phyloP scores from a whole-genome alignment of 2,329 filamentous ascomycete species.

The Trichoderma semiorbis region DNA sequence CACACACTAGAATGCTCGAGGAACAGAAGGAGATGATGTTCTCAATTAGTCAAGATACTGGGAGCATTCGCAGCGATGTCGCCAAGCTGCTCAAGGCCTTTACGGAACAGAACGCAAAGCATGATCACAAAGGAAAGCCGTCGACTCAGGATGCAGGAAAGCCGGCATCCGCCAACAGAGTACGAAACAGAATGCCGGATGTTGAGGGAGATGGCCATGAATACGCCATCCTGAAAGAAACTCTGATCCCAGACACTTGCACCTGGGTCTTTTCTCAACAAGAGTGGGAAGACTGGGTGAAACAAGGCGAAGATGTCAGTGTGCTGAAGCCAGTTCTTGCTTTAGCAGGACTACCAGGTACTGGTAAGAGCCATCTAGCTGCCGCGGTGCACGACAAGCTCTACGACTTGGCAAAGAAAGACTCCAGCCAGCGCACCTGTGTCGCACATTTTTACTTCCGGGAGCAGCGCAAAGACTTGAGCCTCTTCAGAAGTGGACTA shows the following conservation, averaged over 20 bases:
- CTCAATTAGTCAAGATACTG: conserved; percentile 27
- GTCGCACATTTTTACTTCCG: conserved; percentile 37
- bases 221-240: conserved; percentile 29
- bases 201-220: conserved; percentile 26
- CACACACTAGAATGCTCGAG: conserved; percentile 27
- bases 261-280: conserved; percentile 31
- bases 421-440: conserved; percentile 22
- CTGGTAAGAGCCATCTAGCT: conserved; percentile 34
- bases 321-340: conserved; percentile 24
- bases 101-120: conserved; percentile 21
- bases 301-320: background rate
- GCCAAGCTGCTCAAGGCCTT: conserved; percentile 28
- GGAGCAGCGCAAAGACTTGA: conserved; percentile 30
- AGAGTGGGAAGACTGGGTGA: conserved; percentile 29
- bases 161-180: conserved; percentile 22
- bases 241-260: conserved; percentile 29
- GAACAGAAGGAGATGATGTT: conserved; percentile 27
- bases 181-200: conserved; percentile 25
- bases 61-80: conserved; percentile 28
- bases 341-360: conserved; percentile 30
- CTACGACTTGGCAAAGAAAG: conserved; percentile 6
- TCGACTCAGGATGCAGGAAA: conserved; percentile 24
- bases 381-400: conserved; percentile 25
- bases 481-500: conserved; percentile 25
- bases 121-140: conserved; percentile 20